Conservation (phyloP, 2,329 filamentous ascomycete species). For the Uncinocarpus reesii region DNA sequence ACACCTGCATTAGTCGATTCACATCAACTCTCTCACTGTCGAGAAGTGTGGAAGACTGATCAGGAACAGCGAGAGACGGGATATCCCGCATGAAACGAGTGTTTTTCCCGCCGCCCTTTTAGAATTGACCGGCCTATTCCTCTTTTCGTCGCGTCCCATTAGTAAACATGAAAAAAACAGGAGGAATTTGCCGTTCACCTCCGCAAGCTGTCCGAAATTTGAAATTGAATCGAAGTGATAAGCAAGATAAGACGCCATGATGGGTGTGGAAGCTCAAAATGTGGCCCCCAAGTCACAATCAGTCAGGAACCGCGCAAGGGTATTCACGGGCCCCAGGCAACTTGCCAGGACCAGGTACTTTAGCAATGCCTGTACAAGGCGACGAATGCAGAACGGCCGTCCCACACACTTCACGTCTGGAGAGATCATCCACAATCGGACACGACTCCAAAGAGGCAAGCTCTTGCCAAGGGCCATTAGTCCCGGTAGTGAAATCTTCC, state of each 20-base stretch:
- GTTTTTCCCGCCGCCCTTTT: background rate
- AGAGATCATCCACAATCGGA: too few relatives aligned
- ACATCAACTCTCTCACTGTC: background rate
- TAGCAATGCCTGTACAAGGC: background rate
- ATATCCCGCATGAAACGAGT: background rate
- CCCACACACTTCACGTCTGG: too few relatives aligned
- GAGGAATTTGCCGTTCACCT: background rate
- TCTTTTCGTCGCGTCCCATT: background rate
- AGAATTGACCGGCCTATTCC: background rate
- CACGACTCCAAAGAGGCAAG: slow-evolving; percentile 6
- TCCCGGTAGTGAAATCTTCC: slow-evolving; percentile 7
- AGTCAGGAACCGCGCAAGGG: slow-evolving; percentile 10
- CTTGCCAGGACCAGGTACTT: background rate
- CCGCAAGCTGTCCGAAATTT: background rate
- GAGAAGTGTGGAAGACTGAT: background rate
- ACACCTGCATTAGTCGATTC: background rate
- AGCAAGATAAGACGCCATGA: background rate
- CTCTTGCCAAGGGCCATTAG: slow-evolving; percentile 3
- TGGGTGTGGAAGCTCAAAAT: slow-evolving; percentile 1
- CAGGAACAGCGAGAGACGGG: background rate
- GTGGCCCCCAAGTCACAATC: slow-evolving; percentile 9
- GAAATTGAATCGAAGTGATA: background rate
- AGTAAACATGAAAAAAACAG: too few relatives aligned
- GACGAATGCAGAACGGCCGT: background rate
- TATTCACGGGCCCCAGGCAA: slow-evolving; percentile 7